phyloP scores from a whole-genome alignment of 2,329 filamentous ascomycete genomes.

The Stagonosporopsis chrysanthemi region DNA sequence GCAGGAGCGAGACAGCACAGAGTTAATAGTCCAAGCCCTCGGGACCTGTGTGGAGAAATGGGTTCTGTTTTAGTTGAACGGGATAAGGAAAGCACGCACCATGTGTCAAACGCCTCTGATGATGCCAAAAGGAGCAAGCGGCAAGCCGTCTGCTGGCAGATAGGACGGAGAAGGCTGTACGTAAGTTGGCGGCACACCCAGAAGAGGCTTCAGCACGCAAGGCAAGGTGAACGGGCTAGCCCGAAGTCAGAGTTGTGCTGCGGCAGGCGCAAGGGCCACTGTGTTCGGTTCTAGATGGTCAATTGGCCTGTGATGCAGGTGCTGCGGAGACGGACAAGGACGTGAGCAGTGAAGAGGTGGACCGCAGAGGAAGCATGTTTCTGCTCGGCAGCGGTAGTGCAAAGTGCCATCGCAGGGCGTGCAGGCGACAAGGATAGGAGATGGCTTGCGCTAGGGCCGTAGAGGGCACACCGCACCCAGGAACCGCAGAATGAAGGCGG shows the following conservation, averaged over 20 bases:
- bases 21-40: slow-evolving; percentile 26
- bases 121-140: slow-evolving; percentile 36
- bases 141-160: slow-evolving; percentile 32
- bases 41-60: slow-evolving; percentile 41
- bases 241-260: slow-evolving; percentile 26
- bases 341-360: slow-evolving; percentile 29
- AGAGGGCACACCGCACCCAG: slow-evolving; percentile 34
- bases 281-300: slow-evolving; percentile 36
- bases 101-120: slow-evolving; percentile 37
- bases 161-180: slow-evolving; percentile 39
- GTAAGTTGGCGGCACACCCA: slow-evolving; percentile 38
- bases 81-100: slow-evolving; percentile 44
- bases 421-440: slow-evolving; percentile 32
- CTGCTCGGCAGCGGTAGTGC: slow-evolving; percentile 40
- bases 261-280: slow-evolving; percentile 29
- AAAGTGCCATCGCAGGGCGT: slow-evolving; percentile 34
- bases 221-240: slow-evolving; percentile 33
- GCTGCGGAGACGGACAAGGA: slow-evolving; percentile 37
- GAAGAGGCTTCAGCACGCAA: slow-evolving; percentile 29
- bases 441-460: slow-evolving; percentile 43
- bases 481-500: slow-evolving; percentile 37
- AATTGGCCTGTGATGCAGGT: slow-evolving; percentile 37
- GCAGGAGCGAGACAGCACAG: slow-evolving; percentile 16
- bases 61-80: slow-evolving; percentile 36
- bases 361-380: slow-evolving; percentile 40